Conservation (phyloP, 192 early-diverging fungal genomes). For the Irineochytrium annulatum region DNA sequence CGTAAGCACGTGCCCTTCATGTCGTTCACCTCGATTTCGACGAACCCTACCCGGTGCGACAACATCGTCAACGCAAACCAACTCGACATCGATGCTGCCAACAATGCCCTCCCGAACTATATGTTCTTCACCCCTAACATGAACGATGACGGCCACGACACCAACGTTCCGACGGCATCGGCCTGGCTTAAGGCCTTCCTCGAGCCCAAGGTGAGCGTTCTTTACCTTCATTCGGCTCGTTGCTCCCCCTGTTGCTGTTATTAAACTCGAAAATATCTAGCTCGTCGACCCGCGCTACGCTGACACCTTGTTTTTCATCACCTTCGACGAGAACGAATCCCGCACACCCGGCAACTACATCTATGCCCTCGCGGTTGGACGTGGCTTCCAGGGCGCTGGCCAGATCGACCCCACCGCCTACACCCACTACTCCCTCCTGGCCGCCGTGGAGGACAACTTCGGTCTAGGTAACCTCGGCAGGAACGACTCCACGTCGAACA, state of each 20-base stretch:
- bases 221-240: too few species aligned
- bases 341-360: neutral
- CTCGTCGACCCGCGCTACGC: slow-evolving; percentile 45
- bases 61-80: slow-evolving; percentile 53
- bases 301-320: slow-evolving; percentile 19
- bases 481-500: slow-evolving; percentile 8
- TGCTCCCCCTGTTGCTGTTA: too few species aligned
- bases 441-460: slow-evolving; percentile 57
- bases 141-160: slow-evolving; percentile 45
- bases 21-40: slow-evolving; percentile 27
- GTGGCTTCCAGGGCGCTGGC: neutral
- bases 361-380: slow-evolving; percentile 2
- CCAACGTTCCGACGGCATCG: slow-evolving; percentile 42
- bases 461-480: slow-evolving; percentile 38
- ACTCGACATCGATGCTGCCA: slow-evolving; percentile 45
- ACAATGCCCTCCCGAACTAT: slow-evolving; percentile 39
- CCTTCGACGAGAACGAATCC: slow-evolving; percentile 13
- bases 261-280: too few species aligned
- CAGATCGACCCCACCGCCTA: slow-evolving; percentile 49
- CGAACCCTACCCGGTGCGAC: slow-evolving; percentile 43
- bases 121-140: slow-evolving; percentile 57
- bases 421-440: slow-evolving; percentile 51
- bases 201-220: slow-evolving; percentile 29
- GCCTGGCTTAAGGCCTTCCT: slow-evolving; percentile 53
- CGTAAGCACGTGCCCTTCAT: slow-evolving; percentile 44